These are phyloP conservation scores for Candida coquimbonensis DNA, from an alignment of 805 yeast genomes.

Conservation along the genomic window DNA sequence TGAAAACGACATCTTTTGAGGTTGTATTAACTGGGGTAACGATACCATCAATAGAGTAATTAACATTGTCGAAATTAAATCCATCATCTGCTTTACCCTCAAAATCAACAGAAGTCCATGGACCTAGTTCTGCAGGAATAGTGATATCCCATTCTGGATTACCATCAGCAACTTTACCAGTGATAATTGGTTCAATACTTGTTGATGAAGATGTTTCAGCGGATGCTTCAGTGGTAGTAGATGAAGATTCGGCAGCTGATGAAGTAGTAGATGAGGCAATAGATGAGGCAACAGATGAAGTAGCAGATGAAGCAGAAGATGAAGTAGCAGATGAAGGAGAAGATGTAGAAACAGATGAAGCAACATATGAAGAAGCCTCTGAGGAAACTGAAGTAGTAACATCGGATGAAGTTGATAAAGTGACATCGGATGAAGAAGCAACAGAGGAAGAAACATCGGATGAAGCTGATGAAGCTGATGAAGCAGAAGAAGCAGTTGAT, in stretches of 20 bases:
- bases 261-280: not conserved
- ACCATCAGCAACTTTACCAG: not conserved
- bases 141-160: slow-evolving; percentile 2
- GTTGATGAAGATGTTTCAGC: too few species aligned
- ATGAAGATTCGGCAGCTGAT: not conserved
- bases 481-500: too few species aligned
- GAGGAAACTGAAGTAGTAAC: not conserved
- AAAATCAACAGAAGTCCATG: slow-evolving; percentile 1
- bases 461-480: too few species aligned
- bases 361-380: not conserved
- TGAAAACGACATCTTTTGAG: not conserved
- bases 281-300: not conserved
- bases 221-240: not conserved
- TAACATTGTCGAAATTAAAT: not conserved
- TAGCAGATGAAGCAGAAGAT: too few species aligned
- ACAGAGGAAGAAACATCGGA: too few species aligned
- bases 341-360: too few species aligned
- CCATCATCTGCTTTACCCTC: not conserved
- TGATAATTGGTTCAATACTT: not conserved
- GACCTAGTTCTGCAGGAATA: slow-evolving; percentile 2
- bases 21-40: not conserved
- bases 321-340: too few species aligned
- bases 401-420: not conserved
- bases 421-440: not conserved
- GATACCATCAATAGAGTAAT: not conserved